These are phyloP conservation scores for Isochrysis galbana DNA, from an alignment of 78 protist species.

Conservation along the genomic window DNA sequence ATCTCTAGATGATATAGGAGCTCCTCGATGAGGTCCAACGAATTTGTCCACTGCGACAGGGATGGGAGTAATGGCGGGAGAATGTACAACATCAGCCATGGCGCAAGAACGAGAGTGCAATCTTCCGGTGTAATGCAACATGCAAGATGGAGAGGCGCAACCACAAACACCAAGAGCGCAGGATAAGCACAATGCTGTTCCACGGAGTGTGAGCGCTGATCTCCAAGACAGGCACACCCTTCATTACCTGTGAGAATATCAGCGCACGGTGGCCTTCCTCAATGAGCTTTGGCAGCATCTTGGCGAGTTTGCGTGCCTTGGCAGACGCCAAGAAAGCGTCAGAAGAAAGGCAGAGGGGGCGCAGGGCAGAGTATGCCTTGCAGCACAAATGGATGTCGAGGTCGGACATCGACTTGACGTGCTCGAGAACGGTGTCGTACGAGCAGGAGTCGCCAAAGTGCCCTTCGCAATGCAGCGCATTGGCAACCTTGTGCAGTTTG, in stretches of 20 bases:
- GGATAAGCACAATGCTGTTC: too few relatives aligned
- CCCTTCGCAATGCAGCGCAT: not conserved
- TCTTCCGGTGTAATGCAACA: too few relatives aligned
- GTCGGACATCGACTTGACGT: not conserved
- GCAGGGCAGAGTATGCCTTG: not conserved
- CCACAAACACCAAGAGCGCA: too few relatives aligned
- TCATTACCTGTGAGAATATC: too few relatives aligned
- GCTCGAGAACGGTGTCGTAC: not conserved
- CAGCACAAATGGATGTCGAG: not conserved
- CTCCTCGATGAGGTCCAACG: constrained; percentile 91
- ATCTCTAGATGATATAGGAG: constrained; percentile 74
- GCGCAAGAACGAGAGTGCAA: too few relatives aligned
- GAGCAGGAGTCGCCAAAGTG: not conserved
- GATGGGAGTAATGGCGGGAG: too few relatives aligned
- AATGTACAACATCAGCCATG: too few relatives aligned
- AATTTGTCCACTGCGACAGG: constrained; percentile 8
- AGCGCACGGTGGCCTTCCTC: not conserved
- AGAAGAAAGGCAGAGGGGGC: not conserved
- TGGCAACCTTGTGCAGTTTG: not conserved
- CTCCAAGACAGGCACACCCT: too few relatives aligned
- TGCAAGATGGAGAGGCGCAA: too few relatives aligned
- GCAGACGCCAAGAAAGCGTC: constrained; percentile 56
- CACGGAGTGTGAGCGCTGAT: too few relatives aligned
- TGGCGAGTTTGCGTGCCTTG: constrained; percentile 74
- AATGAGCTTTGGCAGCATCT: constrained; percentile 59